A percentile compares a stretch with the other conserved stretches of the same genome.
phyloP scores from a whole-genome alignment of 768 basidiomycete genomes.

The Clitopilus hobsonii region DNA sequence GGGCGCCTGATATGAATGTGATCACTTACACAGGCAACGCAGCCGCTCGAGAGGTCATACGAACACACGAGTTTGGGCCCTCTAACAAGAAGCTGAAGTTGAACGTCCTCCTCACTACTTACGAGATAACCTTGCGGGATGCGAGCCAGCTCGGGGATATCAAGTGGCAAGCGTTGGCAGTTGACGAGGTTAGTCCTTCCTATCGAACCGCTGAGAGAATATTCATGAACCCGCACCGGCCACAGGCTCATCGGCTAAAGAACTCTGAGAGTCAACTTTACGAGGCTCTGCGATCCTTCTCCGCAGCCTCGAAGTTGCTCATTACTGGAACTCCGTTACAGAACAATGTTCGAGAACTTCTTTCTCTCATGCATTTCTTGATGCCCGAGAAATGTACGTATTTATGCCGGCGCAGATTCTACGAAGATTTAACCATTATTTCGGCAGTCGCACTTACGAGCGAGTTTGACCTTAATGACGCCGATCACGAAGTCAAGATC shows the following conservation, averaged over 20 bases:
- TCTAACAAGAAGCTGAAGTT: slow-evolving; percentile 90
- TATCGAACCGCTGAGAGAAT: background rate
- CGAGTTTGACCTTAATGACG: slow-evolving; percentile 93
- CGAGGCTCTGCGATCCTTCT: slow-evolving; percentile 87
- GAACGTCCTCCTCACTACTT: slow-evolving; percentile 96
- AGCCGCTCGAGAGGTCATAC: slow-evolving; percentile 83
- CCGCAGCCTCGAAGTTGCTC: slow-evolving; percentile 86
- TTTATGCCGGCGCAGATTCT: background rate
- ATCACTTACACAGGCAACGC: slow-evolving; percentile 95
- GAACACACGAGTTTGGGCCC: slow-evolving; percentile 86
- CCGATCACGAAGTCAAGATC: slow-evolving; percentile 91
- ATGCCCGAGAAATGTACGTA: slow-evolving; percentile 95
- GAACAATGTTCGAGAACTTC: slow-evolving; percentile 97
- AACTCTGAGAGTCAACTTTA: slow-evolving; percentile 97
- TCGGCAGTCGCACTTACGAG: slow-evolving; percentile 79
- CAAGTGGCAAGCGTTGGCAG: slow-evolving; percentile 96
- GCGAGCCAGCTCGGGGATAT: slow-evolving; percentile 84
- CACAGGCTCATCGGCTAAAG: slow-evolving; percentile 92
- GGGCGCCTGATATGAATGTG: slow-evolving; percentile 97
- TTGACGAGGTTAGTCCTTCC: slow-evolving; percentile 74
- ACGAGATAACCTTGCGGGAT: slow-evolving; percentile 92
- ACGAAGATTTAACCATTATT: background rate
- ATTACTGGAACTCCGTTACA: slow-evolving; percentile 98
- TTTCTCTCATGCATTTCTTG: slow-evolving; percentile 98
- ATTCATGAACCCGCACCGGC: slow-evolving; percentile 11